These are phyloP conservation scores for Rossbeevera mucosa DNA, from an alignment of 768 basidiomycete species.

Conservation along the genomic window DNA sequence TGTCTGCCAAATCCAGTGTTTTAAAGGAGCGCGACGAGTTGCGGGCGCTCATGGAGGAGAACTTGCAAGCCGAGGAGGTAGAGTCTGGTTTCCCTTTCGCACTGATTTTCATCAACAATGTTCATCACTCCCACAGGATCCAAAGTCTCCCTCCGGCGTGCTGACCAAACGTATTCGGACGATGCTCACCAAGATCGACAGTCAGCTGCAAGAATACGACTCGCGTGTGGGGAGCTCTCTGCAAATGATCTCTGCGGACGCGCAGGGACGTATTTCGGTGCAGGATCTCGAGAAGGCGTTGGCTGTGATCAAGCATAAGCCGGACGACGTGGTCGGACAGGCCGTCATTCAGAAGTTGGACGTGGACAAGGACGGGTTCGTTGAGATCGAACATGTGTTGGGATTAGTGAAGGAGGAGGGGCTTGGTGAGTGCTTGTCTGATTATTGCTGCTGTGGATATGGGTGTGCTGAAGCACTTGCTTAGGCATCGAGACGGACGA, in stretches of 20 bases:
- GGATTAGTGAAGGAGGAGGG: constrained; percentile 86
- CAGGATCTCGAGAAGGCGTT: constrained; percentile 88
- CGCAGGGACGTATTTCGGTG: constrained; percentile 85
- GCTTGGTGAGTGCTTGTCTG: constrained; percentile 46
- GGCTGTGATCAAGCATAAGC: constrained; percentile 89
- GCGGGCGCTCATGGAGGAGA: constrained; percentile 88
- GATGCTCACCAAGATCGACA: constrained; percentile 95
- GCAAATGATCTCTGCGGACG: constrained; percentile 80
- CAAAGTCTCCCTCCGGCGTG: constrained; percentile 77
- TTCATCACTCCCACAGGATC: constrained; percentile 44
- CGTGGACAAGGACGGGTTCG: constrained; percentile 92
- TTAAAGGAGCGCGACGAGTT: constrained; percentile 95
- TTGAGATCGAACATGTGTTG: constrained; percentile 91
- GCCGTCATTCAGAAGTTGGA: constrained; percentile 91
- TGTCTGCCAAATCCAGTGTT: constrained; percentile 92
- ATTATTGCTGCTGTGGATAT: neutral
- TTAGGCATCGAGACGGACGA: constrained; percentile 81
- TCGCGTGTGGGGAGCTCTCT: constrained; percentile 76
- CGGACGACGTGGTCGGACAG: constrained; percentile 83
- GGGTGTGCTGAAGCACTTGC: neutral
- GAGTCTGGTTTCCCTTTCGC: neutral
- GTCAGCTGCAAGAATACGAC: constrained; percentile 90
- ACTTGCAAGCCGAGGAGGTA: constrained; percentile 83
- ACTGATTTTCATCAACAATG: neutral
- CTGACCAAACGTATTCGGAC: constrained; percentile 92